Evolutionary conservation across 228 moss, liverwort and hornwort species (phyloP).

Genomic region (Sphagnum fallax): DNA sequence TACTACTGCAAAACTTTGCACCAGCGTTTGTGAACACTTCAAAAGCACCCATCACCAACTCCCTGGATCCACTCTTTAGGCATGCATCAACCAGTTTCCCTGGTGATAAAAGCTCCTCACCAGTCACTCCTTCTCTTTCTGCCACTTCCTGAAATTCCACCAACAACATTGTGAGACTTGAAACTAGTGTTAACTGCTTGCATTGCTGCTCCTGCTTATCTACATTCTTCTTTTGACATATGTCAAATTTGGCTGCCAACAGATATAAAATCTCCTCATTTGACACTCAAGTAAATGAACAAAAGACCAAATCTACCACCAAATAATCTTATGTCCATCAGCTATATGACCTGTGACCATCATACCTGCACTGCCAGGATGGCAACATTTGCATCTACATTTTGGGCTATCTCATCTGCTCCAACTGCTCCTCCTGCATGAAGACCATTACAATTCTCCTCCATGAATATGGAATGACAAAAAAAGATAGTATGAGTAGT

Average conservation of each 20-base stretch:
- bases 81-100: conserved; percentile 81
- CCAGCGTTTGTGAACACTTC: conserved; percentile 84
- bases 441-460: neutral
- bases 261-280: too few relatives aligned
- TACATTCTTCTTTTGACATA: too few relatives aligned
- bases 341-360: neutral
- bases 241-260: too few relatives aligned
- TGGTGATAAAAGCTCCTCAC: conserved; percentile 65
- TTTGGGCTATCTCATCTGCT: conserved; percentile 59
- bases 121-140: conserved; percentile 53
- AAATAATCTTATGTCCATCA: neutral
- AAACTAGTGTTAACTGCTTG: neutral
- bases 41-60: conserved; percentile 69
- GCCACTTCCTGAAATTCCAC: conserved; percentile 63
- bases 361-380: conserved; percentile 82
- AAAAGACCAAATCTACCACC: neutral
- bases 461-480: too few relatives aligned
- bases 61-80: conserved; percentile 74
- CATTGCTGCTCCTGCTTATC: neutral
- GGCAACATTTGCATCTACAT: conserved; percentile 65
- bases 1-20: conserved; percentile 67
- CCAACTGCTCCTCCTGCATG: conserved; percentile 65
- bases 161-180: neutral
- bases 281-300: too few relatives aligned
- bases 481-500: too few relatives aligned